Evolutionary conservation across 768 basidiomycete genomes (phyloP).

Genomic region (Suillus lakei): DNA sequence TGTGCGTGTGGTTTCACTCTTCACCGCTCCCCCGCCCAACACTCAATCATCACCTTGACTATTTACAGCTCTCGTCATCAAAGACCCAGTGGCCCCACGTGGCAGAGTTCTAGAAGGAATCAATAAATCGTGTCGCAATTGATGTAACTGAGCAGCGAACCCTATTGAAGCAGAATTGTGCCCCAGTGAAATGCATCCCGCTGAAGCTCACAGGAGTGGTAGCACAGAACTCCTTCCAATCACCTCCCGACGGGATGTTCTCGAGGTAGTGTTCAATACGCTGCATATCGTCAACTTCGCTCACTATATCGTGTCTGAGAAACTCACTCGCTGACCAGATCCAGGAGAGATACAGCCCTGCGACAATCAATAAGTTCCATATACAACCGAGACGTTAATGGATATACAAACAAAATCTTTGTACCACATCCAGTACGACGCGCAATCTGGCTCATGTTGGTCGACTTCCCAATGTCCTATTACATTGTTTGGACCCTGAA

Average conservation of each 20-base stretch:
- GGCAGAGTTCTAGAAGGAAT: constrained; percentile 18
- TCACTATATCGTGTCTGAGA: not conserved
- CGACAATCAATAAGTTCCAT: not conserved
- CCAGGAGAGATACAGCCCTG: constrained; percentile 9
- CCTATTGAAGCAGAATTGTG: constrained; percentile 25
- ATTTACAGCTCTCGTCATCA: constrained; percentile 22
- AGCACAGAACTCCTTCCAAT: constrained; percentile 38
- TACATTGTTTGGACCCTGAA: constrained; percentile 21
- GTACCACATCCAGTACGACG: constrained; percentile 28
- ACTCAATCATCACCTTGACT: no score
- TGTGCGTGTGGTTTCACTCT: no score
- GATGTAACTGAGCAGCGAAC: constrained; percentile 16
- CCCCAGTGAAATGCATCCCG: constrained; percentile 29
- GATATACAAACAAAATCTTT: constrained; percentile 18
- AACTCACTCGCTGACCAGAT: constrained; percentile 10
- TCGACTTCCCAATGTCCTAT: constrained; percentile 33
- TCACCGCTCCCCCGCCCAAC: no score
- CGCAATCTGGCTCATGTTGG: constrained; percentile 32
- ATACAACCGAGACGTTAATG: not conserved
- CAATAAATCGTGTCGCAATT: not conserved
- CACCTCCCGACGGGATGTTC: constrained; percentile 29
- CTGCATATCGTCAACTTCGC: constrained; percentile 15
- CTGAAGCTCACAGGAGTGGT: constrained; percentile 35
- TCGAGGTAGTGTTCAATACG: constrained; percentile 34
- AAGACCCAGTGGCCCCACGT: constrained; percentile 30